Base-by-base conservation (phyloP, 2,329 filamentous ascomycete species). In the Exophiala sp. region DNA sequence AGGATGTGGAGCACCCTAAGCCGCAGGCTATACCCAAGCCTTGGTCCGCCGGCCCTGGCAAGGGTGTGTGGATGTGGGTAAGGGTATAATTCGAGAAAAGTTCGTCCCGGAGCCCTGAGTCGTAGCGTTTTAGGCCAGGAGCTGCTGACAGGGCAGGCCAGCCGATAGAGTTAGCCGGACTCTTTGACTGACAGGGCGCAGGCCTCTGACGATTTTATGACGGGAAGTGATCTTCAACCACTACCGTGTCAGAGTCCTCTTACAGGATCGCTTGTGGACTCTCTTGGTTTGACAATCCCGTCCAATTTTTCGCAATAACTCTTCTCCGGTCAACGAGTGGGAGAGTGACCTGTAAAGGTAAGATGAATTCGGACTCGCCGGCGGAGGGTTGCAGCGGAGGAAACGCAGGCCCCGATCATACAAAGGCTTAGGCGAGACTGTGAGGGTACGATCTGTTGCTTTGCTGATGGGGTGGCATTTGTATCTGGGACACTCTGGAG, bases 1-100 rank as follows among this genome's bases (percentile, higher is more conserved):
- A 56, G 54, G 54, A 27, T 42, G 54, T 57, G 54, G 54, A 57
- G 50, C 45, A 18, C n/a, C 42, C 40, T 46, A 57, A 49, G 50
- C 47, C 48, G 50, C 54, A 57, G 45, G 46, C 45, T 18, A 13
- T 53, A 57, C 39, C 46, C 35, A 41, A 45, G 35, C 45, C 48
- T 45, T 47, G 48, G 48, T 42, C 46, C n/a, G 24, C 19, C 19
- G 38, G 52, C 44, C 40, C 52, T 48, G 48, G 48, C 52, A 55
- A 44, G 52, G 52, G 41, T 44, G 29, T 18, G 35, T 46, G 40
- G 50, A n/a, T n/a, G 53, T 56, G 53, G 53, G 46, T 50, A 48
- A 50, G 34, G 40, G 44, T 50, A 42, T 32, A 53, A 56, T 56
- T 56, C 53, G 53, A 56, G 53, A 56, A 56, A 23, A 53, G 29